Percentiles rank a stretch among this genome's conserved stretches.
These are phyloP conservation scores for Backusella parvicylindrica DNA, from an alignment of 192 early-diverging fungal species.

Conservation along the genomic window DNA sequence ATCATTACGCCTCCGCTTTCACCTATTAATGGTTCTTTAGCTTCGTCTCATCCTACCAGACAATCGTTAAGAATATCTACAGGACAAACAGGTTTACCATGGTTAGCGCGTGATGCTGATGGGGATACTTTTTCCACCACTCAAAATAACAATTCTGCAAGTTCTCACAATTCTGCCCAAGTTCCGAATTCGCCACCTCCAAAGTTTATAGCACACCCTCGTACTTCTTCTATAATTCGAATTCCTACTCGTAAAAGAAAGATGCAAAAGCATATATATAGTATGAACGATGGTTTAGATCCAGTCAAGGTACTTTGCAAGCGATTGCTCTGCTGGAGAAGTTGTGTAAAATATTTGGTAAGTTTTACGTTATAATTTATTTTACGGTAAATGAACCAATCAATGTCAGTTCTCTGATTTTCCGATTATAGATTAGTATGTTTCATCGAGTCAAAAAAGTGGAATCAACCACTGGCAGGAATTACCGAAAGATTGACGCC, in stretches of 20 bases:
- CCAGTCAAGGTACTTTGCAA: constrained; percentile 1
- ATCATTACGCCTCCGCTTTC: neutral
- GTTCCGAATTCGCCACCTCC: neutral
- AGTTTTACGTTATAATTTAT: neutral
- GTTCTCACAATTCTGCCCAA: neutral
- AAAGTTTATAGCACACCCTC: neutral
- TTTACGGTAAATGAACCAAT: neutral
- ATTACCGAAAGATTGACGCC: neutral
- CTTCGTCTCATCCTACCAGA: neutral
- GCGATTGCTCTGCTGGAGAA: neutral
- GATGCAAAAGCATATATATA: constrained; percentile 7
- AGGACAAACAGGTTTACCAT: constrained; percentile 2
- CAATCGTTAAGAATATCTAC: neutral
- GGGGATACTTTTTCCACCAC: neutral
- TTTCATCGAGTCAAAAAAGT: constrained; percentile 4
- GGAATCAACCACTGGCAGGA: neutral
- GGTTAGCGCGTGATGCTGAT: neutral
- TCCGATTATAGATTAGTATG: neutral
- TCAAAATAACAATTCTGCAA: constrained; percentile 3
- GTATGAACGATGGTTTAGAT: constrained; percentile 2
- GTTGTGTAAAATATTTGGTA: constrained; percentile 7
- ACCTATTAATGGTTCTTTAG: neutral
- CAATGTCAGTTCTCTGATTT: neutral
- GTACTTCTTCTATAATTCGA: neutral
- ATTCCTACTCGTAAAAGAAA: constrained; percentile 4